A percentile compares a stretch with the other conserved stretches of the same genome.
These are phyloP conservation scores for Yamadazyma kitorensis DNA, from an alignment of 805 yeast genomes.

Conservation along the genomic window DNA sequence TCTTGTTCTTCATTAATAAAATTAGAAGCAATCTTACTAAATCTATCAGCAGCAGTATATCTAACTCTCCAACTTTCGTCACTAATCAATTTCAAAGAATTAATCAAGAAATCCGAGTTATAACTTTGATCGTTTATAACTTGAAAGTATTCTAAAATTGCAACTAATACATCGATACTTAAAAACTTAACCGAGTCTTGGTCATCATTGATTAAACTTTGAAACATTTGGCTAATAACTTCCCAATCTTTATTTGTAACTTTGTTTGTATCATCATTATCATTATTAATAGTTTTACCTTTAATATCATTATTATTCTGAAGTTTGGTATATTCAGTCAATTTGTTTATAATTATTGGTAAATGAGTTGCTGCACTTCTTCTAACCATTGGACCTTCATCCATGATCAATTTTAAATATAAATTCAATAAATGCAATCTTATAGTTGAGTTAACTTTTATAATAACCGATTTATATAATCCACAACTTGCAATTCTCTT, in stretches of 20 bases:
- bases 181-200: slow-evolving; percentile 95
- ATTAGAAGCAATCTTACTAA: slow-evolving; percentile 66
- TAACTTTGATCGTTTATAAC: slow-evolving; percentile 55
- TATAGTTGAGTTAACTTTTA: slow-evolving; percentile 51
- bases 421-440: slow-evolving; percentile 63
- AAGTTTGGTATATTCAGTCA: slow-evolving; percentile 34
- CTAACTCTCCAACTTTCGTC: slow-evolving; percentile 99
- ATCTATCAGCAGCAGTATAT: slow-evolving; percentile 96
- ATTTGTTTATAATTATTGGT: slow-evolving; percentile 66
- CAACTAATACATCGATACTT: slow-evolving; percentile 81
- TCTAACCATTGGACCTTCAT: slow-evolving; percentile 97
- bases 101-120: slow-evolving; percentile 58
- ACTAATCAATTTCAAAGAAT: slow-evolving; percentile 67
- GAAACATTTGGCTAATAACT: slow-evolving; percentile 77
- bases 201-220: slow-evolving; percentile 70
- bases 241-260: slow-evolving; percentile 70
- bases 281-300: slow-evolving; percentile 16
- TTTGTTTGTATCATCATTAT: slow-evolving; percentile 29
- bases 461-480: slow-evolving; percentile 67
- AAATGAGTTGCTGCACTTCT: slow-evolving; percentile 87
- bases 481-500: slow-evolving; percentile 91
- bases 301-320: slow-evolving; percentile 29
- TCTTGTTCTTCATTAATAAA: slow-evolving; percentile 58
- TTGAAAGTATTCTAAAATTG: slow-evolving; percentile 71
- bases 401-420: slow-evolving; percentile 70